These are phyloP conservation scores for Cladosporium cucumerinum DNA, from an alignment of 2,329 filamentous ascomycete species.

Conservation along the genomic window DNA sequence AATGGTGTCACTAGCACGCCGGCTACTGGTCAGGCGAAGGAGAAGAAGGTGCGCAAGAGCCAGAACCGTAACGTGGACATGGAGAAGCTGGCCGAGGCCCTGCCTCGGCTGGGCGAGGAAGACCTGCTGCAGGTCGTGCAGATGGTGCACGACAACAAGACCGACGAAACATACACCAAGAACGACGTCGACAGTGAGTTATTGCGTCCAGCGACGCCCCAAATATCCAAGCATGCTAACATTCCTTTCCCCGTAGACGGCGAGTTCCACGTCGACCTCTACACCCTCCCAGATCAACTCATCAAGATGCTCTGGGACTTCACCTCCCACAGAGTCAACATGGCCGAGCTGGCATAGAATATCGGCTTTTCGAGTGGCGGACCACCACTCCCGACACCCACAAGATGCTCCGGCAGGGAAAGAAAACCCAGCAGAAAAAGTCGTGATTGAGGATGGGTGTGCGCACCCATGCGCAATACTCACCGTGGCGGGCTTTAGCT, in stretches of 20 bases:
- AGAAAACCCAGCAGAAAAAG: not conserved
- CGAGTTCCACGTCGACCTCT: conserved; percentile 97
- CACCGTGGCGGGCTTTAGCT: not conserved
- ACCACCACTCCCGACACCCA: not conserved
- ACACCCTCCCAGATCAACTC: conserved; percentile 86
- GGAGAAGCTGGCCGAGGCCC: conserved; percentile 91
- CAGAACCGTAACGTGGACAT: conserved; percentile 64
- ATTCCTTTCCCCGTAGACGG: conserved; percentile 57
- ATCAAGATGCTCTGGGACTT: conserved; percentile 97
- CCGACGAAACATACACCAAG: conserved; percentile 88
- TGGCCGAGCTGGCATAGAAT: conserved; percentile 21
- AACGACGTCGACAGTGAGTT: conserved; percentile 88
- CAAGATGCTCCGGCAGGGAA: not conserved
- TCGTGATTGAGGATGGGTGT: not conserved
- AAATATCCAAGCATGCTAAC: conserved; percentile 9
- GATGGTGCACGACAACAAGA: conserved; percentile 97
- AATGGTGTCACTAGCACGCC: conserved; percentile 55
- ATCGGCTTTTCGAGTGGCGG: not conserved
- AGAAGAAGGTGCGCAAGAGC: conserved; percentile 68
- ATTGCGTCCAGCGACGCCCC: too few relatives aligned
- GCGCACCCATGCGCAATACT: not conserved
- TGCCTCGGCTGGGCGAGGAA: conserved; percentile 87
- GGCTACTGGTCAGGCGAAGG: conserved; percentile 44
- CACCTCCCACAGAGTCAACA: conserved; percentile 43
- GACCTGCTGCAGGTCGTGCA: conserved; percentile 93